phyloP scores from a whole-genome alignment of 345 rosid species.

The Gossypium bickii region DNA sequence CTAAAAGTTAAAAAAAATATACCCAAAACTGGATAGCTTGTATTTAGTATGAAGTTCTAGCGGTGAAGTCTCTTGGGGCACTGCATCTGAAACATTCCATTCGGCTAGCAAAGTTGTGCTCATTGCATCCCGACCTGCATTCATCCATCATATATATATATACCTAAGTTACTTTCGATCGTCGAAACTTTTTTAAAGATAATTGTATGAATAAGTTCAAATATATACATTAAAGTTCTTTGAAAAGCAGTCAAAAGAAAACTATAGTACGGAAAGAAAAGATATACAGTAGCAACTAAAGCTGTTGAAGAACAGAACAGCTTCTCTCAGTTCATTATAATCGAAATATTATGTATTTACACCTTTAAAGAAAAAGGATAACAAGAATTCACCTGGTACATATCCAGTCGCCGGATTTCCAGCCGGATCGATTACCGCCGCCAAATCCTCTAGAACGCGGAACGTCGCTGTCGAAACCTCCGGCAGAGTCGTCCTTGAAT shows the following conservation, averaged over 20 bases:
- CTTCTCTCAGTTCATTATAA: neutral
- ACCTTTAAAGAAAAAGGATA: neutral
- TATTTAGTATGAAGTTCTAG: conserved; percentile 29
- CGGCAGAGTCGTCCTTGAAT: conserved; percentile 54
- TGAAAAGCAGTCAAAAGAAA: conserved; percentile 9
- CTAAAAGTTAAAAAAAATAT: neutral
- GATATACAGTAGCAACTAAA: neutral
- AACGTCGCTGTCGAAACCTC: conserved; percentile 31
- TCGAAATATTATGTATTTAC: neutral
- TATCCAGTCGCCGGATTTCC: conserved; percentile 89
- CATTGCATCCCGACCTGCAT: conserved; percentile 35
- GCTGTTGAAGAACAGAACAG: neutral
- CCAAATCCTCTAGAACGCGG: conserved; percentile 36
- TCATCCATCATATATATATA: neutral
- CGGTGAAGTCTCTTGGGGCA: conserved; percentile 63
- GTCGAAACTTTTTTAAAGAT: too few species aligned
- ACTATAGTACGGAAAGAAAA: neutral
- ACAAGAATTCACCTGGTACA: conserved; percentile 44
- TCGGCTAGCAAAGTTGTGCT: neutral
- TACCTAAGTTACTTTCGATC: too few species aligned
- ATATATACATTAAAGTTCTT: neutral
- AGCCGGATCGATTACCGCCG: conserved; percentile 46
- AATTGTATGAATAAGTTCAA: too few species aligned
- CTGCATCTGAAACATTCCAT: conserved; percentile 38
- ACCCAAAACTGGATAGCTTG: conserved; percentile 12